Evolutionary conservation across 345 rosid genomes (phyloP), one percentile per base, ranked within the genome.

Genomic region (Mangifera indica): DNA sequence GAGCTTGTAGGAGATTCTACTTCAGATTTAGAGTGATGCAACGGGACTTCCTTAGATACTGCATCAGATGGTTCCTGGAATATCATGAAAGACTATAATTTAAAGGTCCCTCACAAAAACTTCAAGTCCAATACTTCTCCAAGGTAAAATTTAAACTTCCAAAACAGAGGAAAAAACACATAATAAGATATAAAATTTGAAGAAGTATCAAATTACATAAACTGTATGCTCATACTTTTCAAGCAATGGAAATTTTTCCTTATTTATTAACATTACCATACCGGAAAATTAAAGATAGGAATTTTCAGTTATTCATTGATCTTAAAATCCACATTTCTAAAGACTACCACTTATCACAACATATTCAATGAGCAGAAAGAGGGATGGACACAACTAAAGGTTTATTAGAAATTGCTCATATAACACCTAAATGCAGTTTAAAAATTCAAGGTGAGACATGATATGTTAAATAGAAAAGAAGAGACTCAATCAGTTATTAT

Each of bases 41-140:
- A 44, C 1, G 81, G 45, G 18, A 67, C 70, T 70, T 79, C 77
- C 52, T 79, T 83, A 52, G 85, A 81, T 48, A 74, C 63, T 60
- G 57, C 81, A 74, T 71, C 75, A 46, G 76, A 78, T 74, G 77
- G 79, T 73, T 82, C 91, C 98, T 95, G 90, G 18, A 83, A 69
- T 37, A 59, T 52, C 69, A 82, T 60, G 48, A 48, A 76, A 59
- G 24, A 58, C 7, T 44, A 22, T 58, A 66, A 56, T 53, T 64
- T 9, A 69, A 32, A 48, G 4, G 58, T 44, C 10, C 7, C 29
- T 14, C 32, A 48, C 3, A 29, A 37, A 8, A 64, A 24, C 22
- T 48, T 45, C 24, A 37, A 60, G 63, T 21, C 17, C 0, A 44
- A 56, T 22, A 42, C 9, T 22, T 37, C 55, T 34, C 37, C n/a